These are phyloP conservation scores for Kokia cookei DNA, from an alignment of 441 rosid species.

Conservation along the genomic window DNA sequence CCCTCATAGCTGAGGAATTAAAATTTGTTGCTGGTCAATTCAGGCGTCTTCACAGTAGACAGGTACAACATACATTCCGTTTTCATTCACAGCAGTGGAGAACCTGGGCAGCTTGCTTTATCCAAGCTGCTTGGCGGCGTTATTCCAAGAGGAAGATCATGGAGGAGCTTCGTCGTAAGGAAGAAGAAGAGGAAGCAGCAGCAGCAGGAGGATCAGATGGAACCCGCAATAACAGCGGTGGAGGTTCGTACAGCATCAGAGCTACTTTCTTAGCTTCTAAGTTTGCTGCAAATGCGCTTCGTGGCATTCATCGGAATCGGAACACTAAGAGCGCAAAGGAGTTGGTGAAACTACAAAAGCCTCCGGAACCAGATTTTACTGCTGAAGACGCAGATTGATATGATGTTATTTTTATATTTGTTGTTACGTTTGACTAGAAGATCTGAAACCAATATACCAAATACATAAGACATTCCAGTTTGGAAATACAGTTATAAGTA, in stretches of 20 bases:
- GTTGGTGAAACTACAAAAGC: conserved; percentile 75
- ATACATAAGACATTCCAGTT: background rate
- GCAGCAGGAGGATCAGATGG: conserved; percentile 26
- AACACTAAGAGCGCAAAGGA: conserved; percentile 66
- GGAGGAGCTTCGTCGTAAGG: conserved; percentile 75
- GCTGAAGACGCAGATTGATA: conserved; percentile 74
- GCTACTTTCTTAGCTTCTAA: conserved; percentile 91
- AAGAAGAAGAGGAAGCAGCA: conserved; percentile 64
- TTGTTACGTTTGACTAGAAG: background rate
- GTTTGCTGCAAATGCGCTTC: conserved; percentile 91
- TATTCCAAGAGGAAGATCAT: conserved; percentile 73
- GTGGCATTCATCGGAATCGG: conserved; percentile 73
- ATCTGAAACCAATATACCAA: background rate
- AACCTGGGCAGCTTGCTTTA: conserved; percentile 97
- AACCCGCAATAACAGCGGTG: background rate
- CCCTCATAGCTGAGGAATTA: conserved; percentile 77
- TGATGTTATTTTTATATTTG: background rate
- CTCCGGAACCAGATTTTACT: conserved; percentile 88
- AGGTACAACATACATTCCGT: conserved; percentile 89
- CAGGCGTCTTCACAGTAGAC: conserved; percentile 87
- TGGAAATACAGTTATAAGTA: background rate
- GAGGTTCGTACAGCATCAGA: conserved; percentile 43
- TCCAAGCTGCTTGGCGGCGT: conserved; percentile 95
- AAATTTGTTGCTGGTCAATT: conserved; percentile 92
- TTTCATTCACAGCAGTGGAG: conserved; percentile 98